Evolutionary conservation across 148 eudicot species (phyloP).

Genomic region (Chenopodium formosanum): DNA sequence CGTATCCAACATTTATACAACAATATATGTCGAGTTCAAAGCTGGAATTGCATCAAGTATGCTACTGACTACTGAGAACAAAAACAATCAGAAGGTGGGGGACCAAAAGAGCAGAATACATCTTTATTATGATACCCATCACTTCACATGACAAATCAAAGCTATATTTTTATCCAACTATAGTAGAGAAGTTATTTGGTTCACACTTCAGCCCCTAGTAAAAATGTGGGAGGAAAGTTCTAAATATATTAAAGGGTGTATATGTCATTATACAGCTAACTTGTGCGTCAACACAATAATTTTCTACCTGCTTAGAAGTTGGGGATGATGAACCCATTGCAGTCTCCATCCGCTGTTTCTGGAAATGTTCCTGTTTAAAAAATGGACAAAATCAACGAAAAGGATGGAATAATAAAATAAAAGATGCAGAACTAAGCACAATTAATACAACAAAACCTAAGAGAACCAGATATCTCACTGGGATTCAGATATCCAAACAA

Average conservation of each 20-base stretch:
- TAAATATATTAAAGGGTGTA: neutral
- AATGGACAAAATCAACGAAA: neutral
- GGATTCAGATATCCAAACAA: neutral
- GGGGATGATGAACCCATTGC: slow-evolving; percentile 74
- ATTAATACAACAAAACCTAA: too few species aligned
- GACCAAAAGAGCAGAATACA: neutral
- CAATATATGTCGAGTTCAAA: neutral
- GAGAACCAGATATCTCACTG: neutral
- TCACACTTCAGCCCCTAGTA: neutral
- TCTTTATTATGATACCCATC: neutral
- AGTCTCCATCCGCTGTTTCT: slow-evolving; percentile 70
- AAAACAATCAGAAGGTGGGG: neutral
- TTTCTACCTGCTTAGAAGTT: slow-evolving; percentile 71
- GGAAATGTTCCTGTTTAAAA: slow-evolving; percentile 70
- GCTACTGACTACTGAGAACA: neutral
- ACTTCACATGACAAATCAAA: neutral
- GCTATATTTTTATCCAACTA: neutral
- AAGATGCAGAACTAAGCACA: slow-evolving; percentile 1
- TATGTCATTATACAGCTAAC: neutral
- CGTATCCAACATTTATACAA: neutral
- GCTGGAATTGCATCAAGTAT: neutral
- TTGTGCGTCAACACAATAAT: neutral
- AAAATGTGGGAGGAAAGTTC: neutral
- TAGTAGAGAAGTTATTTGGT: neutral
- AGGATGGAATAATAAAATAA: neutral